Percentiles rank a stretch among this genome's conserved stretches.
Conservation (phyloP, 192 early-diverging fungal species). For the Kickxella alabastrina region DNA sequence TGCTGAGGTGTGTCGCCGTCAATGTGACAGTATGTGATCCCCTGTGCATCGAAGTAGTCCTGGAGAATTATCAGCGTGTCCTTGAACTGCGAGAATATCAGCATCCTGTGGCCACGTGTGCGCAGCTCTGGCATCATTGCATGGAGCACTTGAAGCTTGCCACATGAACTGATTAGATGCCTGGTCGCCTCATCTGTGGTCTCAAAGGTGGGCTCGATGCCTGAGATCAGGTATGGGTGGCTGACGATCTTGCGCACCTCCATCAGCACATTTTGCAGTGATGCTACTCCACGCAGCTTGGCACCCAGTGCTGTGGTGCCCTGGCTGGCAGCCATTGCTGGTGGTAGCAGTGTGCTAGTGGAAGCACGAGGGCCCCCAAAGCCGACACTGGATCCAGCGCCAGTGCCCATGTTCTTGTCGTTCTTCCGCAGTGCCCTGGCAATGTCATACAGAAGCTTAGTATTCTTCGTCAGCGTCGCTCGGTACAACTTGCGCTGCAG, state of each 20-base stretch:
- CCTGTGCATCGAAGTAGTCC: slow-evolving; percentile 77
- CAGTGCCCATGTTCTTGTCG: slow-evolving; percentile 6
- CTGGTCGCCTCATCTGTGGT: slow-evolving; percentile 64
- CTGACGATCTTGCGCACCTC: slow-evolving; percentile 93
- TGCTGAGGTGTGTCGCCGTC: slow-evolving; percentile 82
- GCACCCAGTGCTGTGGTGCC: neutral
- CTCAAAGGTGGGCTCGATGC: slow-evolving; percentile 57
- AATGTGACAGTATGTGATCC: slow-evolving; percentile 75
- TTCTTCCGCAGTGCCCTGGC: slow-evolving; percentile 15
- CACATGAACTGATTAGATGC: slow-evolving; percentile 82
- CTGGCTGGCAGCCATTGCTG: slow-evolving; percentile 17
- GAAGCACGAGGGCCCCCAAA: neutral
- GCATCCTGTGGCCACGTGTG: slow-evolving; percentile 82
- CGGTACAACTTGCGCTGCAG: slow-evolving; percentile 87
- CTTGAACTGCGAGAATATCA: slow-evolving; percentile 97
- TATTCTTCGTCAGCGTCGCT: slow-evolving; percentile 84
- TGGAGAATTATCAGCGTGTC: slow-evolving; percentile 85
- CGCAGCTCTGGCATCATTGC: slow-evolving; percentile 83
- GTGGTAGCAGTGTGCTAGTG: slow-evolving; percentile 16
- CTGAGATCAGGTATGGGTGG: slow-evolving; percentile 82
- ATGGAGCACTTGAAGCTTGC: slow-evolving; percentile 93
- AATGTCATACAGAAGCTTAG: slow-evolving; percentile 58
- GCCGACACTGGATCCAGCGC: slow-evolving; percentile 48
- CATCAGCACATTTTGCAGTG: slow-evolving; percentile 87
- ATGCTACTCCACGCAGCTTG: slow-evolving; percentile 27